Evolutionary conservation across 768 basidiomycete genomes (phyloP), one percentile per base, ranked within the genome.

Genomic region (Collybia sordida): DNA sequence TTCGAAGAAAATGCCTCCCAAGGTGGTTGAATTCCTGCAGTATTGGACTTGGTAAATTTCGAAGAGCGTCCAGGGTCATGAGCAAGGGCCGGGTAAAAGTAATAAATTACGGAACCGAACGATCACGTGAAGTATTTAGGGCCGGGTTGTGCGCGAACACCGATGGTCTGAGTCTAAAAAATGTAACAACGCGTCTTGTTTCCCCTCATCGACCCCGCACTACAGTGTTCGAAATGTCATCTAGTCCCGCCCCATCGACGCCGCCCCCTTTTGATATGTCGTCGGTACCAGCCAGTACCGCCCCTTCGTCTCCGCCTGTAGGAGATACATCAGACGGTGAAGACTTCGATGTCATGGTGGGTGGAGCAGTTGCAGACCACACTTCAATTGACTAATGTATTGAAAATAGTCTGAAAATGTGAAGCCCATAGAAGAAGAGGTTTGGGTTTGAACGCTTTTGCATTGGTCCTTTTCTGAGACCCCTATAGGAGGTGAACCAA

Each of bases 401-500:
- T 22, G 45, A 54, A 51, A 52, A 40, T 34, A 43, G 5, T 44
- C 49, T 5, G 48, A 45, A 18, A 41, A 54, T 44, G 49, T 17
- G 4, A 41, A 46, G 12, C 45, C 44, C 3, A 28, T 36, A 21
- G 46, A 42, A 8, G 54, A 62, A 24, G 51, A 58, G 47, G 53
- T 62, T 24, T 12, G 53, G 51, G 2, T 1, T 1, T 24, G 15
- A n/a, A 1, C 27, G 18, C 23, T 31, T n/a, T 9, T 24, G 36
- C 4, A 22, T 34, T 17, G 17, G 11, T 12, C 8, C 17, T 22
- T 41, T 43, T 6, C 28, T 18, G 21, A 36, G 24, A 44, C 24
- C 12, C 11, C 2, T 11, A 6, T 35, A 84, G 80, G 81, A 80
- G 52, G 74, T 75, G 43, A 71, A 71, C 12, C 69, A 70, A 27